phyloP scores from a whole-genome alignment of 768 basidiomycete genomes.

The Tubosaeta brunneosetosa region DNA sequence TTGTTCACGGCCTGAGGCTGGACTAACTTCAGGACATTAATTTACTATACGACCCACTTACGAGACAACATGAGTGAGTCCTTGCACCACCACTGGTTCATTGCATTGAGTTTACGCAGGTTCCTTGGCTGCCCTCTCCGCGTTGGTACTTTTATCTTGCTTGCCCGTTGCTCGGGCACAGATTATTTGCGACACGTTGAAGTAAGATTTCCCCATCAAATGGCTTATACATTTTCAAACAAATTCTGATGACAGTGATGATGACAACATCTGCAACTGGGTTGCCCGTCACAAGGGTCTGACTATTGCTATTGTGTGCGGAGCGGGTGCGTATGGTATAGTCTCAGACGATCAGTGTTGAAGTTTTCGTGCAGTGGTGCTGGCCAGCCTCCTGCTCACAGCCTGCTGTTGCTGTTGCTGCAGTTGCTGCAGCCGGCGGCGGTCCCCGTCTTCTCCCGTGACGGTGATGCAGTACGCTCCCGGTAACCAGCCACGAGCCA shows the following conservation, averaged over 20 bases:
- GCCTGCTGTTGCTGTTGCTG: neutral
- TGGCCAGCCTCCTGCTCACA: constrained; percentile 2
- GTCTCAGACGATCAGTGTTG: neutral
- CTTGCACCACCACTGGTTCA: neutral
- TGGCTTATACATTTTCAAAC: neutral
- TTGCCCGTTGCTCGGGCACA: constrained; percentile 12
- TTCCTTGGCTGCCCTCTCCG: neutral
- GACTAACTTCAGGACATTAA: neutral
- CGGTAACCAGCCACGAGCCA: neutral
- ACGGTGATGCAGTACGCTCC: neutral
- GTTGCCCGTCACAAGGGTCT: neutral
- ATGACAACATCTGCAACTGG: constrained; percentile 10
- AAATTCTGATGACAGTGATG: neutral
- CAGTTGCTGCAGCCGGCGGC: neutral
- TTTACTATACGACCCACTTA: neutral
- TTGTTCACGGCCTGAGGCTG: neutral
- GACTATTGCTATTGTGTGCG: neutral
- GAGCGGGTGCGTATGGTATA: constrained; percentile 2
- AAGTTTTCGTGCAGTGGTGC: constrained; percentile 1
- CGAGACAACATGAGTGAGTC: constrained; percentile 12
- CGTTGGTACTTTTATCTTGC: constrained; percentile 4
- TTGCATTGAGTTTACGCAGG: constrained; percentile 1
- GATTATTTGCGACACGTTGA: constrained; percentile 3
- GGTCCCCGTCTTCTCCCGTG: neutral
- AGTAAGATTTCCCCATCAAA: neutral